Conservation (phyloP, 768 basidiomycete genomes). For the Kwoniella europaea region DNA sequence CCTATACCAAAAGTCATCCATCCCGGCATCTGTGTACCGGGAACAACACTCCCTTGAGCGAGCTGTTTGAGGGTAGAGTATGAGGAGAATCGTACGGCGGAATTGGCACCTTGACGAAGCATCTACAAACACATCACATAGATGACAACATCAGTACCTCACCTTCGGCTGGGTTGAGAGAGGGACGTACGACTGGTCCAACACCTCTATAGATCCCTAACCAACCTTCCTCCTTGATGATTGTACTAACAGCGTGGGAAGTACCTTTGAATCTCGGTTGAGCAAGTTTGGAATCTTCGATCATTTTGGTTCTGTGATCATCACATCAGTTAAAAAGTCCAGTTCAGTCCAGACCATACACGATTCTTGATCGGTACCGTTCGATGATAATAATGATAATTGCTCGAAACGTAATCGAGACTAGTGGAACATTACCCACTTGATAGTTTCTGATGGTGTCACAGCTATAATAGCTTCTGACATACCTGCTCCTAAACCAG, state of each 20-base stretch:
- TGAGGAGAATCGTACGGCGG: constrained; percentile 92
- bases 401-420: too few relatives aligned
- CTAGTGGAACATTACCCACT: constrained; percentile 64
- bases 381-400: too few relatives aligned
- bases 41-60: constrained; percentile 79
- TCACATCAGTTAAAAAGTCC: too few relatives aligned
- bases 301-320: constrained; percentile 83
- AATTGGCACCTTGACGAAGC: constrained; percentile 98
- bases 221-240: constrained; percentile 83
- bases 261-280: constrained; percentile 85
- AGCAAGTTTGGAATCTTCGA: constrained; percentile 87
- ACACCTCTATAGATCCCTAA: constrained; percentile 78
- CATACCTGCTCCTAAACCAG: constrained; percentile 74
- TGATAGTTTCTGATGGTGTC: constrained; percentile 97
- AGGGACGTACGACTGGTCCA: constrained; percentile 79
- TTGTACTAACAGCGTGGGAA: constrained; percentile 78
- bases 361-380: too few relatives aligned
- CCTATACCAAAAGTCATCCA: constrained; percentile 94
- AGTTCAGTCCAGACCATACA: too few relatives aligned
- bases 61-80: constrained; percentile 93
- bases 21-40: constrained; percentile 81
- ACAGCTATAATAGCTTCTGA: constrained; percentile 92
- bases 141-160: neutral
- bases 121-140: constrained; percentile 64
- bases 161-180: neutral